Base-by-base conservation (phyloP, 495 filamentous ascomycete genomes). In the Trichocladium uniseriatum region DNA sequence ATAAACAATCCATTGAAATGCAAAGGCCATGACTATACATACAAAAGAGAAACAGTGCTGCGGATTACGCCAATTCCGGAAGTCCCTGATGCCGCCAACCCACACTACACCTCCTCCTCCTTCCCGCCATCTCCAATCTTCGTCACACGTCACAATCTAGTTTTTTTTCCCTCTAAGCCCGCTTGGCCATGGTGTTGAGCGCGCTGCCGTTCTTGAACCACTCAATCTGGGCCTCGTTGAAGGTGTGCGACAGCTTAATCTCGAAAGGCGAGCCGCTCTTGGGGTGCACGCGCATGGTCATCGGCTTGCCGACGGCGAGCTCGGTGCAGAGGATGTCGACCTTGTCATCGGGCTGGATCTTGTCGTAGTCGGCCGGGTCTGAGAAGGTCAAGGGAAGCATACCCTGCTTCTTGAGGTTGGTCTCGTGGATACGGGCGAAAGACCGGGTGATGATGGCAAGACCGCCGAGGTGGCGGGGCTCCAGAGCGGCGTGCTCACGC, bases 321-420 rank as follows among this genome's bases (percentile, higher is more conserved):
- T 97, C 78, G 16, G 94, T 96, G 80, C 82, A 88, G 65, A 89
- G 66, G 20, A 98, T 74, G 65, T 94, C 87, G 57, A 95, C 80
- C 71, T 83, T 90, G 79, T 95, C 94, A 24, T 89, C 82, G 54
- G 89, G 87, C 63, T 85, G 77, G 73, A 98, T 94, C 77, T 86
- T 92, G 68, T 98, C 92, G 70, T 98, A 98, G 71, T 98, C 92
- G 65, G 82, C 94, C 21, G 94, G 92, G 63, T 96, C 82, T 45
- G 79, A 66, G 74, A 98, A 98, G 57, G 89, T 95, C 43, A 98
- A 78, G 61, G 92, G 92, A 73, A 98, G 87, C 89, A 98, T 92
- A 75, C 92, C 92, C 80, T 98, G 92, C 83, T 98, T 98, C 87
- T 98, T 98, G 75, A 98, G 73, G 80, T 98, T 98, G 75, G 92